Evolutionary conservation across 306 rosid species (phyloP).

Genomic region (Cucurbita moschata): DNA sequence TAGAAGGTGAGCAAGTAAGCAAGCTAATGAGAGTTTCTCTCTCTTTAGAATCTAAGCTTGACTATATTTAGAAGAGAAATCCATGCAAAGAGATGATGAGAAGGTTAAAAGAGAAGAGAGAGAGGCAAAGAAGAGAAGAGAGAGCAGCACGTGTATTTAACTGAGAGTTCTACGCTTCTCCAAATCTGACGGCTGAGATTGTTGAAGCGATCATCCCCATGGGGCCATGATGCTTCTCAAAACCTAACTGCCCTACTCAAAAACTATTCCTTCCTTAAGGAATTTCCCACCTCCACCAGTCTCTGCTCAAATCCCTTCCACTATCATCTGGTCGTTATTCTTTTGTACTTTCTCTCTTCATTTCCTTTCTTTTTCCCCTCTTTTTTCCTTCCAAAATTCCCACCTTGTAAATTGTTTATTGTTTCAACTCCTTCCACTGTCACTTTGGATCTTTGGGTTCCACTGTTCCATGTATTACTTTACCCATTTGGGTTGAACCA

Average conservation of each 20-base stretch:
- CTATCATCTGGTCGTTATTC: constrained; percentile 38
- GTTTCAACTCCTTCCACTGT: neutral
- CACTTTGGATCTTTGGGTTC: neutral
- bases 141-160: constrained; percentile 80
- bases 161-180: constrained; percentile 48
- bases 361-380: neutral
- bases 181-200: constrained; percentile 35
- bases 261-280: constrained; percentile 63
- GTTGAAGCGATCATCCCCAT: constrained; percentile 23
- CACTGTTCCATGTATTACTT: neutral
- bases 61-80: constrained; percentile 53
- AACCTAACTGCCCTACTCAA: constrained; percentile 32
- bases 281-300: constrained; percentile 9
- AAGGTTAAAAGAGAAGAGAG: constrained; percentile 15
- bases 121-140: constrained; percentile 18
- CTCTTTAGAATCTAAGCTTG: constrained; percentile 16
- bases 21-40: constrained; percentile 25
- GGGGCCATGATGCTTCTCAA: constrained; percentile 14
- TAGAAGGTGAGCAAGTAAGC: constrained; percentile 5
- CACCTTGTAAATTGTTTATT: neutral
- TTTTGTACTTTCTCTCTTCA: constrained; percentile 23
- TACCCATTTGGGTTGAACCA: neutral
- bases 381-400: neutral
- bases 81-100: constrained; percentile 56
- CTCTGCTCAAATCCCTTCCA: constrained; percentile 2